A percentile compares a stretch with the other conserved stretches of the same genome.
phyloP scores from a whole-genome alignment of 768 basidiomycete species.

The Hericium rajendrae region DNA sequence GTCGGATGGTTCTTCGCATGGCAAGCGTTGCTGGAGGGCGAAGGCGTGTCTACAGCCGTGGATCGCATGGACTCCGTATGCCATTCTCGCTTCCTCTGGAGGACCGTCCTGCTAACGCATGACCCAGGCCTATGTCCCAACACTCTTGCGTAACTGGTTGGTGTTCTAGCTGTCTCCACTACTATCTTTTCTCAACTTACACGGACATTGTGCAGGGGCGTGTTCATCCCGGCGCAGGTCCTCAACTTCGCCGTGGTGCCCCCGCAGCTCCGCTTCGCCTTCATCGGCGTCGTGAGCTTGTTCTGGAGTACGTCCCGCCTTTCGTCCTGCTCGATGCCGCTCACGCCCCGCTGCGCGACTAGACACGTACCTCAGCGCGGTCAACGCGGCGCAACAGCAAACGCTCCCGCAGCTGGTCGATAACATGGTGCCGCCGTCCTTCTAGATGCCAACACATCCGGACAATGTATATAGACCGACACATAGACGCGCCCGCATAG shows the following conservation, averaged over 20 bases:
- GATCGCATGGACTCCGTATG: slow-evolving; percentile 33
- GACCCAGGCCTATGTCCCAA: slow-evolving; percentile 58
- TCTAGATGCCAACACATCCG: too few relatives aligned
- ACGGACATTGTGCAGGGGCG: slow-evolving; percentile 34
- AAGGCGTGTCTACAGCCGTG: slow-evolving; percentile 41
- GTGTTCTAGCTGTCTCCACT: slow-evolving; percentile 6
- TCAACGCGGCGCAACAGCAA: slow-evolving; percentile 2
- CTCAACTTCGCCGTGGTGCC: slow-evolving; percentile 76
- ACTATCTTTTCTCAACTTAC: not conserved
- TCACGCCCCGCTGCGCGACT: not conserved
- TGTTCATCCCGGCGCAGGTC: slow-evolving; percentile 68
- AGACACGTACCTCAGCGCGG: slow-evolving; percentile 9
- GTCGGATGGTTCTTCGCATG: slow-evolving; percentile 57
- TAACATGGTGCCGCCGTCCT: too few relatives aligned
- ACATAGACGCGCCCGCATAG: too few relatives aligned
- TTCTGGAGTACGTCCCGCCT: slow-evolving; percentile 61
- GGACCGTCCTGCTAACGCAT: not conserved
- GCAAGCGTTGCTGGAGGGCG: slow-evolving; percentile 77
- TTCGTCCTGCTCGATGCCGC: not conserved
- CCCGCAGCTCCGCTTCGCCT: slow-evolving; percentile 63
- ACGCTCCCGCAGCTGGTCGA: not conserved
- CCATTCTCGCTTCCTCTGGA: not conserved
- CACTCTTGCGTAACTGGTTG: slow-evolving; percentile 69
- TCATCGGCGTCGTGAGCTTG: slow-evolving; percentile 67
- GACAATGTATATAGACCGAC: too few relatives aligned